Conservation (phyloP, 1,284 basidiomycete genomes). For the Leccinum colubrinum region DNA sequence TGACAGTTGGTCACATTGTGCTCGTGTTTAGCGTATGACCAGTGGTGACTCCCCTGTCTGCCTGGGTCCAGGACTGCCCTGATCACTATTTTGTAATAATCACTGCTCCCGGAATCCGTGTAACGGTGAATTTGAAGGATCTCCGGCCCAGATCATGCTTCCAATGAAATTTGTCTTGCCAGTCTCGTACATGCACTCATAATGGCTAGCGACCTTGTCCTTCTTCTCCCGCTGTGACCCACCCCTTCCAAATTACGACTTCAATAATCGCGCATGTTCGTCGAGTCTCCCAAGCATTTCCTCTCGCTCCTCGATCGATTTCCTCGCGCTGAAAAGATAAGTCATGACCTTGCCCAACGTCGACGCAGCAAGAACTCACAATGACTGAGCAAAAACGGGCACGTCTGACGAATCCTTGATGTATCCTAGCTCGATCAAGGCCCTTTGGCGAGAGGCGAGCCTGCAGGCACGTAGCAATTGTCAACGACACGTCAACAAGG, state of each 20-base stretch:
- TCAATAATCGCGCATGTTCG: constrained; percentile 20
- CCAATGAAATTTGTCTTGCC: too few species aligned
- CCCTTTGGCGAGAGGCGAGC: constrained; percentile 49
- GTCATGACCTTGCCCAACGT: not conserved
- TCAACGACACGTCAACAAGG: not conserved
- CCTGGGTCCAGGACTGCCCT: too few species aligned
- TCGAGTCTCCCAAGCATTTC: constrained; percentile 46
- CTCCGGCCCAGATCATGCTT: too few species aligned
- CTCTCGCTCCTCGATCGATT: constrained; percentile 41
- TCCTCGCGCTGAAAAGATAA: constrained; percentile 36
- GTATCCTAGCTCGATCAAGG: constrained; percentile 58
- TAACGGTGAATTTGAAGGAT: too few species aligned
- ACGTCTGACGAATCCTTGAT: constrained; percentile 50
- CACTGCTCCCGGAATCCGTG: too few species aligned
- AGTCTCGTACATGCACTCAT: too few species aligned
- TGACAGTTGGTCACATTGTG: too few species aligned
- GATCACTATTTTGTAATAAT: too few species aligned
- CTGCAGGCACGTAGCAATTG: constrained; percentile 32
- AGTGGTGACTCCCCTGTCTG: too few species aligned
- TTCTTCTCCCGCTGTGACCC: not conserved
- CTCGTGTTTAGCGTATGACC: too few species aligned
- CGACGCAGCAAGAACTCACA: constrained; percentile 43
- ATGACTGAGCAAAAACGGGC: constrained; percentile 56
- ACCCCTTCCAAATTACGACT: not conserved
- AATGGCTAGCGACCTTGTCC: too few species aligned